Conservation (phyloP, 768 basidiomycete genomes). For the Chiua virens region DNA sequence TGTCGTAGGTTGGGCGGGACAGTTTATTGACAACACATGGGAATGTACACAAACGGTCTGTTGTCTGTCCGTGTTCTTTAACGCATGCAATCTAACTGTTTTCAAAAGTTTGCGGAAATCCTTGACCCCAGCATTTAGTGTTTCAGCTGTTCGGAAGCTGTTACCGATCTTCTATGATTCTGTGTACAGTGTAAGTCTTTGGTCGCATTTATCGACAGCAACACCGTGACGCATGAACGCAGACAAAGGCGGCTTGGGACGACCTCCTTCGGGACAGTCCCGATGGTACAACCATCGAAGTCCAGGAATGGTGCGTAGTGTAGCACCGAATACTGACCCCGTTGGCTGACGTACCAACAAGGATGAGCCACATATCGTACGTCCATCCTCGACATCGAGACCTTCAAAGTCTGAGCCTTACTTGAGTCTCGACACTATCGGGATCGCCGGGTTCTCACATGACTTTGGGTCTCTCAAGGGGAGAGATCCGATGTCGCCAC, state of each 20-base stretch:
- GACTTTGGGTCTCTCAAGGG: slow-evolving; percentile 46
- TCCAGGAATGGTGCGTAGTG: slow-evolving; percentile 43
- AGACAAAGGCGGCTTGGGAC: slow-evolving; percentile 35
- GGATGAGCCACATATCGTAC: slow-evolving; percentile 48
- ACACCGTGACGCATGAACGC: not conserved
- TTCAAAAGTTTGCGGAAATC: slow-evolving; percentile 34
- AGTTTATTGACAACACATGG: slow-evolving; percentile 21
- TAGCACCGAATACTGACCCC: not conserved
- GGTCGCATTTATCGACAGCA: not conserved
- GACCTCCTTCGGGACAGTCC: slow-evolving; percentile 19
- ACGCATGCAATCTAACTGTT: not conserved
- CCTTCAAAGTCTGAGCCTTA: not conserved
- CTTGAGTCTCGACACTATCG: slow-evolving; percentile 41
- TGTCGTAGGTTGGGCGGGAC: slow-evolving; percentile 5
- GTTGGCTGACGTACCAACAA: slow-evolving; percentile 10
- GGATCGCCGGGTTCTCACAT: slow-evolving; percentile 45
- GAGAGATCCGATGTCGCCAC: slow-evolving; percentile 13
- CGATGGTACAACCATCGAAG: slow-evolving; percentile 41
- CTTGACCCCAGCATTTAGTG: slow-evolving; percentile 40
- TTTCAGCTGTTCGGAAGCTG: slow-evolving; percentile 36
- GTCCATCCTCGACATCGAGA: slow-evolving; percentile 3
- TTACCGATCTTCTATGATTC: slow-evolving; percentile 39
- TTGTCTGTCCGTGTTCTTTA: too few relatives aligned
- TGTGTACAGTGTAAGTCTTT: slow-evolving; percentile 36
- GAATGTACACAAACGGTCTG: slow-evolving; percentile 16